Evolutionary conservation across 1,284 basidiomycete species (phyloP), one percentile per base, ranked within the genome.

Genomic region (Trichosporon sp.): DNA sequence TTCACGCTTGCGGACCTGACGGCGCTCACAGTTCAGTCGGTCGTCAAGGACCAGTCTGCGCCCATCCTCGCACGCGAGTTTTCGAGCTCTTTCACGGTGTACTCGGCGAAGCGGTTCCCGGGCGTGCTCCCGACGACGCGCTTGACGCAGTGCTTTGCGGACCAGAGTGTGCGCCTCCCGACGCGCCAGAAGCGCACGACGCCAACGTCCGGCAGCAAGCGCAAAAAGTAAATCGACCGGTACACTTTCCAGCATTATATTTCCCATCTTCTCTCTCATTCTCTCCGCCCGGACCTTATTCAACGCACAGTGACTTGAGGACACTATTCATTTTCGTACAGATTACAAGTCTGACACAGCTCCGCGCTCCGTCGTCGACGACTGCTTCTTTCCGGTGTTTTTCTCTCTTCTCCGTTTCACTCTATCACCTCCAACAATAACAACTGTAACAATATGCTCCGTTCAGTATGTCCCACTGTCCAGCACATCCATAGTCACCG

Each of bases 91-190:
- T 96, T 97, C 78, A 88, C 89, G n/a, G 95, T 96, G 1, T 95
- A 87, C 82, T 93, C 92, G 3, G 92, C 92, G 35, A 96, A 96
- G 83, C 88, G 91, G 38, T 96, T 95, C 84, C 93, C 94, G 42
- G 93, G 93, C 58, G 93, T 95, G 35, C 91, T 92, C 89, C 92
- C 93, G 78, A 93, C 92, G 13, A 95, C 93, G 42, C 89, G 92
- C 15, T 86, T 95, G 35, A 95, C 93, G 27, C 92, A 93, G 71
- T 90, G 91, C n/a, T 91, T 96, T 78, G 92, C 92, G 21, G 90
- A 90, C 76, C 93, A 96, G 85, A 92, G 92, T 35, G 91, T 95
- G 82, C 93, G 95, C 80, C 86, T 96, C 65, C 92, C 94, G 31
- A 85, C 79, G 8, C 68, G 81, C 2, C 77, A 80, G 51, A 75